Evolutionary conservation across 202 grass and related monocot species (phyloP).

Genomic region (Schoenoplectus tabernaemontani): DNA sequence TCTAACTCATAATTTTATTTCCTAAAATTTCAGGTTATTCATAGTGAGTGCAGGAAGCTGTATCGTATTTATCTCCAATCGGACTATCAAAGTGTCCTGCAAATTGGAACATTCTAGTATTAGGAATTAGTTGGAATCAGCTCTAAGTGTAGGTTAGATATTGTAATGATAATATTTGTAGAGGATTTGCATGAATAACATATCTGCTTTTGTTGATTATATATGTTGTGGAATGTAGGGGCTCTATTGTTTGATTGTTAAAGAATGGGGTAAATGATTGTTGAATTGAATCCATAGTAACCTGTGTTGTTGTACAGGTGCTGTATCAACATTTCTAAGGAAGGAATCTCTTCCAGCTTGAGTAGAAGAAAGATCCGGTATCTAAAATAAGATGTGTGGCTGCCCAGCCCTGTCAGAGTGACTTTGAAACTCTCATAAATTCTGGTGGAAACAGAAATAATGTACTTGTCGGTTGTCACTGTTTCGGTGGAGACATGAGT

Average conservation of each 20-base stretch:
- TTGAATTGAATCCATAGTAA: background rate
- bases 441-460: too few relatives aligned
- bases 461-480: too few relatives aligned
- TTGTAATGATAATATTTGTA: constrained; percentile 20
- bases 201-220: background rate
- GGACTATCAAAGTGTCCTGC: constrained; percentile 8
- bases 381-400: too few relatives aligned
- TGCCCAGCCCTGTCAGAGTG: too few relatives aligned
- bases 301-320: background rate
- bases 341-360: too few relatives aligned
- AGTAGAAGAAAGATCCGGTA: too few relatives aligned
- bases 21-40: constrained; percentile 17
- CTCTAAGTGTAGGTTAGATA: constrained; percentile 12
- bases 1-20: background rate
- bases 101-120: constrained; percentile 3
- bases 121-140: constrained; percentile 12
- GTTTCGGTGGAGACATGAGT: too few relatives aligned
- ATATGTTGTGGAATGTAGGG: constrained; percentile 3
- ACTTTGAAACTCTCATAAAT: too few relatives aligned
- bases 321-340: background rate
- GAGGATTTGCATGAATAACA: background rate
- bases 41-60: constrained; percentile 2
- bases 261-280: background rate
- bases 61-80: background rate
- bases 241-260: constrained; percentile 6